These are phyloP conservation scores for Kentomonas sorsogonicus DNA, from an alignment of 208 protist species.

Conservation along the genomic window DNA sequence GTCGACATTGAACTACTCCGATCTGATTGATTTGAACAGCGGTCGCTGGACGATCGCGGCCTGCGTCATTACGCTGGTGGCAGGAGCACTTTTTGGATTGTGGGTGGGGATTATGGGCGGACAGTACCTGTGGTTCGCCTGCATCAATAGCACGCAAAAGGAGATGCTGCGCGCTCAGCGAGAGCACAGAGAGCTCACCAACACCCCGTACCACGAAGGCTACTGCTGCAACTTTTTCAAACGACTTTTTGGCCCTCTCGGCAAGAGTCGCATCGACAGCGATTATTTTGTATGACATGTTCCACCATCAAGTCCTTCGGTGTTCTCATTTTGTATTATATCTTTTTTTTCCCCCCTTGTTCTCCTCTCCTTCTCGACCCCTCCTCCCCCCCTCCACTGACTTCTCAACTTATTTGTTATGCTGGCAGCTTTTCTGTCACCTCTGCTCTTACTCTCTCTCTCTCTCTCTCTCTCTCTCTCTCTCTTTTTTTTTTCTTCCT, in stretches of 20 bases:
- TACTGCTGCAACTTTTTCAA: constrained; percentile 25
- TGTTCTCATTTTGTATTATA: too few species aligned
- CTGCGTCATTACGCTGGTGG: constrained; percentile 16
- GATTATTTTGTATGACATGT: constrained; percentile 23
- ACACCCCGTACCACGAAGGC: constrained; percentile 22
- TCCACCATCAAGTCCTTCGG: too few species aligned
- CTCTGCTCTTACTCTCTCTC: too few species aligned
- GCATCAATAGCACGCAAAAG: constrained; percentile 27
- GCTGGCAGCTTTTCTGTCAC: too few species aligned
- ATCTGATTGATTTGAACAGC: constrained; percentile 6
- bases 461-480: not conserved
- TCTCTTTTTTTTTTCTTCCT: constrained; percentile 3
- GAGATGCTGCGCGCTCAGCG: constrained; percentile 10
- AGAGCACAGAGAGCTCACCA: constrained; percentile 14
- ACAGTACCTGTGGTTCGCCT: constrained; percentile 12
- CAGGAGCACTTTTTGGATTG: not conserved
- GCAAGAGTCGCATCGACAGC: constrained; percentile 28
- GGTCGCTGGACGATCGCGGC: constrained; percentile 25
- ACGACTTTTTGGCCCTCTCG: constrained; percentile 47
- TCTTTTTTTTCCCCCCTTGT: too few species aligned
- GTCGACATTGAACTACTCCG: constrained; percentile 10
- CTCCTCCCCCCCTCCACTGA: too few species aligned
- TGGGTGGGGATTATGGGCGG: not conserved
- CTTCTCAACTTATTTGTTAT: too few species aligned
- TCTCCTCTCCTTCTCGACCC: too few species aligned